Evolutionary conservation across 129 eudicot genomes (phyloP).

Genomic region (Centaurea solstitialis): DNA sequence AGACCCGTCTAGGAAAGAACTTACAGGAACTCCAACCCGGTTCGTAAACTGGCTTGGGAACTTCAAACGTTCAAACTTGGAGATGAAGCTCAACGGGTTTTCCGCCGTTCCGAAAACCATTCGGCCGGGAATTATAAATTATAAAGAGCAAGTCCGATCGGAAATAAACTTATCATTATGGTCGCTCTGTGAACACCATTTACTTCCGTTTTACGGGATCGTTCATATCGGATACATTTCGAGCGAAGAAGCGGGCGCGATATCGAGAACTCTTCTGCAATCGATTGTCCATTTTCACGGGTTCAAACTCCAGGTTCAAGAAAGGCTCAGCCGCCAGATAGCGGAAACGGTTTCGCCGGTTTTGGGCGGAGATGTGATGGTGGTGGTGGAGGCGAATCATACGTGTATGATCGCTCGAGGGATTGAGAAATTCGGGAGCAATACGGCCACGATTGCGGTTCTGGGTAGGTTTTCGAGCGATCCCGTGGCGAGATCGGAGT

Average conservation of each 20-base stretch:
- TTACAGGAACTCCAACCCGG: conserved; percentile 68
- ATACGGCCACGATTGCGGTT: conserved; percentile 87
- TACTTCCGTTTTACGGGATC: conserved; percentile 91
- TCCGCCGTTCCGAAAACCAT: conserved; percentile 24
- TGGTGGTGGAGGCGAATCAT: conserved; percentile 87
- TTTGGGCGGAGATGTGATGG: conserved; percentile 80
- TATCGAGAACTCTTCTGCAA: conserved; percentile 63
- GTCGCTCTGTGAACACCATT: conserved; percentile 96
- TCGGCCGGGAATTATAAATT: conserved; percentile 12
- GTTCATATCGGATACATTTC: conserved; percentile 84
- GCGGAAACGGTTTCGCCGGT: conserved; percentile 82
- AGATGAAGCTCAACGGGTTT: conserved; percentile 73
- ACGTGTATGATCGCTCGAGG: conserved; percentile 97
- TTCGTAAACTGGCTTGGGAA: conserved; percentile 77
- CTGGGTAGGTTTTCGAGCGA: conserved; percentile 85
- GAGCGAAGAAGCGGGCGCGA: conserved; percentile 41
- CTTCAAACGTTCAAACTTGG: conserved; percentile 54
- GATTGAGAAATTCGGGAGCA: conserved; percentile 90
- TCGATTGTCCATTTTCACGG: conserved; percentile 89
- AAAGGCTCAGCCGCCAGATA: conserved; percentile 88
- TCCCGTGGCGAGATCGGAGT: conserved; percentile 62
- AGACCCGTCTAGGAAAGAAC: conserved; percentile 79
- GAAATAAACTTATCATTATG: conserved; percentile 74
- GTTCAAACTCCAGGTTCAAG: conserved; percentile 94
- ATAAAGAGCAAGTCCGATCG: conserved; percentile 36